Evolutionary conservation across 2,329 filamentous ascomycete species (phyloP).

Genomic region (Colletotrichum eremochloae): DNA sequence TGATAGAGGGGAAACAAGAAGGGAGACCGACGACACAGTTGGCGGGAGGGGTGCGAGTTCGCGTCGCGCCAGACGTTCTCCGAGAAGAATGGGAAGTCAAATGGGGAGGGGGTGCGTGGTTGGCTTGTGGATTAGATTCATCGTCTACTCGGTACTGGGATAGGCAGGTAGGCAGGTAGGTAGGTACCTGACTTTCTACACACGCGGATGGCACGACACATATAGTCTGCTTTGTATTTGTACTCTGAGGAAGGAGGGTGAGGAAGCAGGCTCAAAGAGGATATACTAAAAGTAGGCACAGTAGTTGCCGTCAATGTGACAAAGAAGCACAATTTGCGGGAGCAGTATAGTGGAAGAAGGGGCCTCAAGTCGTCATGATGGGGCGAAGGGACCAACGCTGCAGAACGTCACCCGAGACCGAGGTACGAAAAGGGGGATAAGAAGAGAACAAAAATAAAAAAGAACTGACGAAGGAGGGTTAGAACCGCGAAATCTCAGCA

Average conservation of each 20-base stretch:
- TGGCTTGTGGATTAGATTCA: neutral
- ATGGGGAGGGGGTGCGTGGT: constrained; percentile 13
- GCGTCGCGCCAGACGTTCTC: constrained; percentile 3
- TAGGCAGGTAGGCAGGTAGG: neutral
- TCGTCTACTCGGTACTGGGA: neutral
- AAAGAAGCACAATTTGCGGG: neutral
- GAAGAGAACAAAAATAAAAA: neutral
- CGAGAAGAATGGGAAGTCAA: constrained; percentile 29
- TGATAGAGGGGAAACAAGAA: constrained; percentile 4
- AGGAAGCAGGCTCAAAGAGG: neutral
- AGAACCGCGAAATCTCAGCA: neutral
- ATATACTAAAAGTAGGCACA: neutral
- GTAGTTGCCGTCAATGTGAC: neutral
- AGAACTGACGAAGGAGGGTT: neutral
- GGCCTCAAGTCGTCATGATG: neutral
- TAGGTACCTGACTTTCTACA: neutral
- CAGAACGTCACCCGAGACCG: neutral
- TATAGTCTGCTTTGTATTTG: neutral
- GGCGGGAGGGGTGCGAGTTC: neutral
- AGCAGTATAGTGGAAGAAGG: neutral
- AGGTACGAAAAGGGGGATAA: neutral
- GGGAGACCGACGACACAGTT: neutral
- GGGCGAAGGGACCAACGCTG: neutral
- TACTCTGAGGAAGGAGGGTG: too few species aligned
- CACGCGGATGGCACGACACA: neutral